A percentile compares a stretch with the other conserved stretches of the same genome.
Evolutionary conservation across 1,284 basidiomycete genomes (phyloP).

Genomic region (Puccinia horiana): DNA sequence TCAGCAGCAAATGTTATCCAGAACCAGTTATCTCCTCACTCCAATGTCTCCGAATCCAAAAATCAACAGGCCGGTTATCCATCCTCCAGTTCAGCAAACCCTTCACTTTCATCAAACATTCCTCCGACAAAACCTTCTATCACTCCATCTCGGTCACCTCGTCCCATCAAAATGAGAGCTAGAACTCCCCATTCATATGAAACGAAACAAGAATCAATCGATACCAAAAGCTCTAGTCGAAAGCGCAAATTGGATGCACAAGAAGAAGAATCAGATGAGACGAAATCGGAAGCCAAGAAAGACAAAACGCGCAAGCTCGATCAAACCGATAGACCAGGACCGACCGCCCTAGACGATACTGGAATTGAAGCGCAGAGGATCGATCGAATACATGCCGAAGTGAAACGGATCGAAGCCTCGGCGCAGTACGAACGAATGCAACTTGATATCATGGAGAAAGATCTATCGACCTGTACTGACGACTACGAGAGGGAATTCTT

Average conservation of each 20-base stretch:
- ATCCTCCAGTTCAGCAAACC: no score
- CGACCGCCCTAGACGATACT: background rate
- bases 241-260: background rate
- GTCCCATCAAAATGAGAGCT: no score
- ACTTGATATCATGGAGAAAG: conserved; percentile 11
- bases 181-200: no score
- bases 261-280: background rate
- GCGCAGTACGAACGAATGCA: background rate
- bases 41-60: background rate
- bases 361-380: background rate
- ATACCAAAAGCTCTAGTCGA: background rate
- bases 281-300: background rate
- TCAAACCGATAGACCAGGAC: background rate
- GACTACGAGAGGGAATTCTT: background rate
- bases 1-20: no score
- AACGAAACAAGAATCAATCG: background rate
- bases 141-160: no score
- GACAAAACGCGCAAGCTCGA: no score
- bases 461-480: background rate
- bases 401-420: background rate
- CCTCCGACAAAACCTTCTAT: no score
- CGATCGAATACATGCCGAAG: background rate
- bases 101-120: no score
- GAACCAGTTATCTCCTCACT: background rate
- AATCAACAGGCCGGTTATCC: background rate